Conservation (phyloP, 768 basidiomycete genomes). For the Russula ochroleuca region DNA sequence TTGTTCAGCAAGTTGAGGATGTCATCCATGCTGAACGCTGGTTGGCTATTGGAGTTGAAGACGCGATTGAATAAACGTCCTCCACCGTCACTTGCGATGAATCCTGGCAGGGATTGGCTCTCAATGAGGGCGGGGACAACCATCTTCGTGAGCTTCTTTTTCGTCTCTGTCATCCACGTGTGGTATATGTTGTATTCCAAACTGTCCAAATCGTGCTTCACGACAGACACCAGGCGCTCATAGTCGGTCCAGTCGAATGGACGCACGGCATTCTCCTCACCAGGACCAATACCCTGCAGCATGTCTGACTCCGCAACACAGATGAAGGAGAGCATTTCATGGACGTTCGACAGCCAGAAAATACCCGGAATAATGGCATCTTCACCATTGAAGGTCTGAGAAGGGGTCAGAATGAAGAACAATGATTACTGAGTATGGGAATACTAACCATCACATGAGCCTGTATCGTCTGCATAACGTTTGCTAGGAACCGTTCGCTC, state of each 20-base stretch:
- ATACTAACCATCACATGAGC: slow-evolving; percentile 90
- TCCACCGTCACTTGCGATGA: slow-evolving; percentile 91
- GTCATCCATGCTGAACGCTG: slow-evolving; percentile 98
- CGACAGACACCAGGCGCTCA: slow-evolving; percentile 93
- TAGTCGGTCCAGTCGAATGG: slow-evolving; percentile 97
- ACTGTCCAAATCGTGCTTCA: slow-evolving; percentile 97
- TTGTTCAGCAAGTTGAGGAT: slow-evolving; percentile 95
- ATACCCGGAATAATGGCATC: slow-evolving; percentile 95
- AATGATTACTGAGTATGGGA: background rate
- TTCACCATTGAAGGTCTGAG: slow-evolving; percentile 83
- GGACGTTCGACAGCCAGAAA: slow-evolving; percentile 99
- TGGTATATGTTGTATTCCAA: slow-evolving; percentile 99
- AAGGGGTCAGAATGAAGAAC: slow-evolving; percentile 24
- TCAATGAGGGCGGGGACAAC: slow-evolving; percentile 98
- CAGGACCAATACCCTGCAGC: slow-evolving; percentile 95
- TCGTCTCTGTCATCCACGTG: slow-evolving; percentile 98
- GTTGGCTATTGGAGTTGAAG: slow-evolving; percentile 76
- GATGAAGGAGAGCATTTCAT: slow-evolving; percentile 98
- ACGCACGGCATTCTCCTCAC: slow-evolving; percentile 86
- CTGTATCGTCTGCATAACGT: slow-evolving; percentile 98
- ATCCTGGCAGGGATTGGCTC: slow-evolving; percentile 95
- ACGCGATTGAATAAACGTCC: slow-evolving; percentile 92
- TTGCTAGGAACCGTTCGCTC: slow-evolving; percentile 96
- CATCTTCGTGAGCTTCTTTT: slow-evolving; percentile 95
- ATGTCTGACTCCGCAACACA: slow-evolving; percentile 99